These are phyloP conservation scores for Plantago coronopus DNA, from an alignment of 305 asterid genomes.

Conservation along the genomic window DNA sequence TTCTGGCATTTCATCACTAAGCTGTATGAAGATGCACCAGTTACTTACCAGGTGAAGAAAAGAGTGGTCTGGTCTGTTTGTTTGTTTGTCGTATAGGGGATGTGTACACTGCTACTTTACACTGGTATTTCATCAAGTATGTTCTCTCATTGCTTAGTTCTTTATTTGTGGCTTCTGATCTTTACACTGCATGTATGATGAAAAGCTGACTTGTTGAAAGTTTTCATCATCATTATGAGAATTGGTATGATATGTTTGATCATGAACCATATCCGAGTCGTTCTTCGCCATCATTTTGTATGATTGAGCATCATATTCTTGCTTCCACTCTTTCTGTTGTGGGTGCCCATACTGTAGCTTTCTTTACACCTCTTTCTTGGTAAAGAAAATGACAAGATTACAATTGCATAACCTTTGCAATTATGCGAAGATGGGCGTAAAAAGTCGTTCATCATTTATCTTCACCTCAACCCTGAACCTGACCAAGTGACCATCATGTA, in stretches of 20 bases:
- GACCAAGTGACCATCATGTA: no score
- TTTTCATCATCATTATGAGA: conserved; percentile 1
- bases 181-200: background rate
- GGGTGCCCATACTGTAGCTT: background rate
- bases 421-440: no score
- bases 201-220: background rate
- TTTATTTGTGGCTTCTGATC: background rate
- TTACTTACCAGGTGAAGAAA: no score
- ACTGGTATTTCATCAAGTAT: no score
- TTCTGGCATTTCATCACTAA: background rate
- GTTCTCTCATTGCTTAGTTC: background rate
- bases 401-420: no score
- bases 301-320: conserved; percentile 14
- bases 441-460: no score
- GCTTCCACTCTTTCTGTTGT: background rate
- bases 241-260: background rate
- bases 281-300: conserved; percentile 2
- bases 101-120: no score
- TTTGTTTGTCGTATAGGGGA: no score
- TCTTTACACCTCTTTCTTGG: background rate
- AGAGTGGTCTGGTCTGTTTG: no score
- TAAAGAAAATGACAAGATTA: no score
- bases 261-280: background rate
- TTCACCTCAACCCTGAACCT: no score
- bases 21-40: background rate